Evolutionary conservation across 345 rosid species (phyloP), one percentile per base, ranked within the genome.

Genomic region (Iberis pinnata): DNA sequence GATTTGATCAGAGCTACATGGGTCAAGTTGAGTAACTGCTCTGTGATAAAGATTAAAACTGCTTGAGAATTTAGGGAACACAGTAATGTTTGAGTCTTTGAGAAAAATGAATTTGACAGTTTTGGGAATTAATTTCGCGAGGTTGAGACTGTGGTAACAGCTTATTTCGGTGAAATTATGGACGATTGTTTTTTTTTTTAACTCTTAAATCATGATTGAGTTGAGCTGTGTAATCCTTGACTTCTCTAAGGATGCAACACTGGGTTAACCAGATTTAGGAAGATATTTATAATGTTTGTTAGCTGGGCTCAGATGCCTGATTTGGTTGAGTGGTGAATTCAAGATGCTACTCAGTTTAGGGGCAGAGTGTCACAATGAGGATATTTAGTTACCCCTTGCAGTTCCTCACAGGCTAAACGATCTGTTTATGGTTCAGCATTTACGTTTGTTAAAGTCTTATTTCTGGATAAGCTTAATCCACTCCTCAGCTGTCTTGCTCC

Each of bases 1-100:
- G 76, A 67, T 71, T 53, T 73, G 76, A 67, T 71, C 75, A 70
- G 73, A 49, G 60, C 77, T 74, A 68, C 64, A 47, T 64, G 63
- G 72, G 57, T 72, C 68, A 44, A 67, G 75, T 80, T 70, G 79
- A 63, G 77, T 76, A 68, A 70, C 47, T 68, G 73, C 74, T 78
- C 60, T 67, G 39, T 67, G 65, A 37, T 20, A 52, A 31, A 46
- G 64, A 64, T 56, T 33, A 11, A 12, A 51, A 29, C 38, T 66
- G 26, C 37, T 27, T 58, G 27, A 76, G 70, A 48, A 62, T 66
- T 56, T 65, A 59, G 62, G 56, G 63, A 25, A 33, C 31, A 62
- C 68, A 54, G 54, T 67, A 39, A 46, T 61, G 51, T 73, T 29
- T 65, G 53, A 37, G 79, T 27, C 39, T 37, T 22, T 46, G 55